A percentile compares a stretch with the other conserved stretches of the same genome.
Conservation (phyloP, 2,329 filamentous ascomycete species). For the Xylariales sp. region DNA sequence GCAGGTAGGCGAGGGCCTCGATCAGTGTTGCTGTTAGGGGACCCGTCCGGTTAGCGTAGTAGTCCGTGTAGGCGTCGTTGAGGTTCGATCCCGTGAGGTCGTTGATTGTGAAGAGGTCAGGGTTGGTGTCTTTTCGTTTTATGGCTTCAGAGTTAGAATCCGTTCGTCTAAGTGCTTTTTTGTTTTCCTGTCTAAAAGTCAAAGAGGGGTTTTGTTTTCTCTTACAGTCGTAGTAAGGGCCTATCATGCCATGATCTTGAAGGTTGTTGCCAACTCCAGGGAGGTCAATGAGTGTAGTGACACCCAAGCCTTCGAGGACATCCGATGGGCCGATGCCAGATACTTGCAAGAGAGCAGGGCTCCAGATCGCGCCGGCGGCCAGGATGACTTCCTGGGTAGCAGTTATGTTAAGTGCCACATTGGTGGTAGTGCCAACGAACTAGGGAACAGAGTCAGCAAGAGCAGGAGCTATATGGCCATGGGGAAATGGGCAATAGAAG, state of each 20-base stretch:
- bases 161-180: too few species aligned
- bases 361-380: conserved; percentile 34
- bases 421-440: neutral
- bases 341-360: conserved; percentile 42
- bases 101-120: conserved; percentile 9
- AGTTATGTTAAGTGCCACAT: conserved; percentile 26
- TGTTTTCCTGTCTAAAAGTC: neutral
- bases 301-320: conserved; percentile 29
- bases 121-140: neutral
- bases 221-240: conserved; percentile 16
- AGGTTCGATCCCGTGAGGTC: neutral
- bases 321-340: conserved; percentile 41
- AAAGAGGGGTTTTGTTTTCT: neutral
- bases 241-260: conserved; percentile 32
- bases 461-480: too few species aligned
- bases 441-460: neutral
- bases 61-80: conserved; percentile 23
- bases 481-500: neutral
- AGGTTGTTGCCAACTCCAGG: conserved; percentile 46
- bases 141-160: neutral
- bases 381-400: conserved; percentile 38
- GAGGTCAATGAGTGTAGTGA: conserved; percentile 37
- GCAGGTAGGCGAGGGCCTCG: conserved; percentile 2
- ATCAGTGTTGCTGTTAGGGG: conserved; percentile 4
- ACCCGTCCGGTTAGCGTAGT: conserved; percentile 3